A percentile compares a stretch with the other conserved stretches of the same genome.
These are phyloP conservation scores for Litchi chinensis DNA, from an alignment of 345 rosid species.

Conservation along the genomic window DNA sequence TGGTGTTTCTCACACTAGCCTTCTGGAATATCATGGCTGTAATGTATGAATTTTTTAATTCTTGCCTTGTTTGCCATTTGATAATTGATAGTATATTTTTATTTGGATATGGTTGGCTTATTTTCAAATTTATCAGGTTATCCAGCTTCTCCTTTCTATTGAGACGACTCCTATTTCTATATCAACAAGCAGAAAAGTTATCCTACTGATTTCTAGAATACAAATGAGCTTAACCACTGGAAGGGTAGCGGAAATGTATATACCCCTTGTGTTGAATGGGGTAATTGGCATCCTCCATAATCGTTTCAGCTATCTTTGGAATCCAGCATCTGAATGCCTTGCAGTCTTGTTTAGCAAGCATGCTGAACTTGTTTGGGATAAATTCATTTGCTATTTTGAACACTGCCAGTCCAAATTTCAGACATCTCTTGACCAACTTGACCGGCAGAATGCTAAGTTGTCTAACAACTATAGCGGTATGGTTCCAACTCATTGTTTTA, in stretches of 20 bases:
- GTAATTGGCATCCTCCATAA: slow-evolving; percentile 74
- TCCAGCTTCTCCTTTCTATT: slow-evolving; percentile 59
- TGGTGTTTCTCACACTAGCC: slow-evolving; percentile 37
- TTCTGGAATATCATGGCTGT: slow-evolving; percentile 27
- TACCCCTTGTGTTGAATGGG: slow-evolving; percentile 65
- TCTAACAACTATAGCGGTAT: slow-evolving; percentile 52
- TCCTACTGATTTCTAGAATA: slow-evolving; percentile 55
- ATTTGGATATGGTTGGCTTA: slow-evolving; percentile 13
- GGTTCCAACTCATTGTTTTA: slow-evolving; percentile 25
- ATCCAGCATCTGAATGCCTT: slow-evolving; percentile 75
- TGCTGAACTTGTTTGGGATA: slow-evolving; percentile 59
- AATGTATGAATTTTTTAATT: slow-evolving; percentile 49
- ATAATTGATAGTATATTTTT: neutral
- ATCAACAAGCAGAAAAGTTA: slow-evolving; percentile 64
- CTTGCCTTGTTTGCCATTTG: slow-evolving; percentile 12
- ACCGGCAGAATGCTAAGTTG: slow-evolving; percentile 34
- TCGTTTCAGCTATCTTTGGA: slow-evolving; percentile 68
- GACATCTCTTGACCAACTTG: slow-evolving; percentile 34
- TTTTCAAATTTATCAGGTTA: slow-evolving; percentile 56
- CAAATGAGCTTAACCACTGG: slow-evolving; percentile 66
- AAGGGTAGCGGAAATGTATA: slow-evolving; percentile 58
- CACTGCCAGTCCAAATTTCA: slow-evolving; percentile 48
- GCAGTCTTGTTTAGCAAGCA: slow-evolving; percentile 60
- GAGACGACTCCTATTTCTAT: slow-evolving; percentile 70
- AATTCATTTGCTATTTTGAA: slow-evolving; percentile 50